These are phyloP conservation scores for Aspergillus heteromorphus DNA, from an alignment of 495 filamentous ascomycete genomes.

Conservation along the genomic window DNA sequence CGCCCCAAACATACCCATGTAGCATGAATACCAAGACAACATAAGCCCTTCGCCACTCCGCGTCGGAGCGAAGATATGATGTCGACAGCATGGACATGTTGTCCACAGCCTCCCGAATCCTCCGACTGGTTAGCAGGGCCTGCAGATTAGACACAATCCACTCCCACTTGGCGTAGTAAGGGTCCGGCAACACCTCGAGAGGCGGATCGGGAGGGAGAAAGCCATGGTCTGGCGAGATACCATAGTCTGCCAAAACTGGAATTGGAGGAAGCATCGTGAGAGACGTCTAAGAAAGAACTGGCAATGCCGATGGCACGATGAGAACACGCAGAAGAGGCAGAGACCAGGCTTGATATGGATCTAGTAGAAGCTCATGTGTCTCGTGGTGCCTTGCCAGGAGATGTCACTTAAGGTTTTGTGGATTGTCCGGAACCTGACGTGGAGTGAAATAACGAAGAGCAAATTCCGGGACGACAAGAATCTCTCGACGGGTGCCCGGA, in stretches of 20 bases:
- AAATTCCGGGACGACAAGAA: background rate
- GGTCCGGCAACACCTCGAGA: slow-evolving; percentile 70
- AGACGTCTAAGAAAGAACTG: background rate
- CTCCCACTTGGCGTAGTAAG: slow-evolving; percentile 94
- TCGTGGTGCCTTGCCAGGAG: background rate
- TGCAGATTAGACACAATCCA: slow-evolving; percentile 78
- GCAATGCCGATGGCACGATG: background rate
- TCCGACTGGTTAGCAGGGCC: slow-evolving; percentile 73
- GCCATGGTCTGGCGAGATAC: slow-evolving; percentile 76
- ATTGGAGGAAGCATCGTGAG: slow-evolving; percentile 74
- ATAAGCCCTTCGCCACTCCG: slow-evolving; percentile 92
- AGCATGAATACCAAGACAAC: slow-evolving; percentile 80
- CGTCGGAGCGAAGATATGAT: slow-evolving; percentile 66
- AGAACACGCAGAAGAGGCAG: background rate
- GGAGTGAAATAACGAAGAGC: background rate
- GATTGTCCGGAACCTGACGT: background rate
- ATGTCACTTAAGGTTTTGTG: background rate
- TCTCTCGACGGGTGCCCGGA: background rate
- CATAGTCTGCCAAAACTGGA: slow-evolving; percentile 75
- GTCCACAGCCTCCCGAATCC: slow-evolving; percentile 70
- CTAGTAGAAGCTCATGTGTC: background rate
- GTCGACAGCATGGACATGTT: slow-evolving; percentile 77
- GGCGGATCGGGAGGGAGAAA: slow-evolving; percentile 86
- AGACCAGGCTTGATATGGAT: background rate
- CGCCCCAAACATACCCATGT: slow-evolving; percentile 94